Percentiles rank a stretch among this genome's conserved stretches.
phyloP scores from a whole-genome alignment of 164 flowering plant species.

The Malania oleifera region DNA sequence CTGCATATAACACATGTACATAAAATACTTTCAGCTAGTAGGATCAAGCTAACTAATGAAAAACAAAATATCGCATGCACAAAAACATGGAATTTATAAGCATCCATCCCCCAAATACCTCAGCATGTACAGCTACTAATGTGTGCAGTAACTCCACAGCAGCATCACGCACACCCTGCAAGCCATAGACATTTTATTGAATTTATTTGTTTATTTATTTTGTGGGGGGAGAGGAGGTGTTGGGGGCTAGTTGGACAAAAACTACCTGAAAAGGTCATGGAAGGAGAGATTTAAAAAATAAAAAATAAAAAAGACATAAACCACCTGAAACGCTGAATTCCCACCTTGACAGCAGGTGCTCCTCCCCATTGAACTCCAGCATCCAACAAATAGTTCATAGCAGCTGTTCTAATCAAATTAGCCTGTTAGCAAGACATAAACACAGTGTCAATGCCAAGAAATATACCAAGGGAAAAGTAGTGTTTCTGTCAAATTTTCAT shows the following conservation, averaged over 20 bases:
- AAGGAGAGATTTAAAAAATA: too few relatives aligned
- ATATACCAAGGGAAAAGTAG: too few relatives aligned
- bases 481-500: too few relatives aligned
- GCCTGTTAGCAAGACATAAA: conserved; percentile 46
- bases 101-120: conserved; percentile 40
- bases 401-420: conserved; percentile 76
- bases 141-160: conserved; percentile 89
- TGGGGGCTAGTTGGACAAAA: background rate
- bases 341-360: conserved; percentile 88
- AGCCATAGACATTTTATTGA: conserved; percentile 4
- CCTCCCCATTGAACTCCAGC: conserved; percentile 94
- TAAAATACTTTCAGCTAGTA: too few relatives aligned
- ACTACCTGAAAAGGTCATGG: background rate
- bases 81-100: background rate
- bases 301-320: background rate
- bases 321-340: conserved; percentile 10
- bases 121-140: conserved; percentile 93
- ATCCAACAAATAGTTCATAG: conserved; percentile 74
- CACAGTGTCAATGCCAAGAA: too few relatives aligned
- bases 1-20: too few relatives aligned
- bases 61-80: too few relatives aligned
- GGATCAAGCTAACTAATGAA: too few relatives aligned
- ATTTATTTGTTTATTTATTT: too few relatives aligned
- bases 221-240: too few relatives aligned
- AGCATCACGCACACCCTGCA: conserved; percentile 94